Conservation (phyloP, 176 grass and related monocot species). For the Hsuehochloa calcarea region DNA sequence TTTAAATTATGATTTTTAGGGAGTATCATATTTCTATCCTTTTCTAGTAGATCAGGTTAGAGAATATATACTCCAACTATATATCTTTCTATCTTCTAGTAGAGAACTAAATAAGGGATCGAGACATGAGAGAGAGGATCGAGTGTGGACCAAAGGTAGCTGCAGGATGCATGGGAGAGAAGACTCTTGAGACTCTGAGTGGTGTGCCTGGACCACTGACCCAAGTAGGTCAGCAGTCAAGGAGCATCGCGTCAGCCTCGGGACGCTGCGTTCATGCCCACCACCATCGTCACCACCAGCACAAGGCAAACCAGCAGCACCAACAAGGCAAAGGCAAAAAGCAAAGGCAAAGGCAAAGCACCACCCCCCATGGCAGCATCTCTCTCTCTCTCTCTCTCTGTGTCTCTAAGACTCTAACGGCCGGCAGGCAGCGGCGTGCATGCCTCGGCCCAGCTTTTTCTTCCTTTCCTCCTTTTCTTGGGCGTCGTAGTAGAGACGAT, state of each 20-base stretch:
- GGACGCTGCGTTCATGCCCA: slow-evolving; percentile 18
- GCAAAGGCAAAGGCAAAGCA: not conserved
- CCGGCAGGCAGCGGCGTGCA: slow-evolving; percentile 30
- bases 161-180: not conserved
- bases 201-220: slow-evolving; percentile 17
- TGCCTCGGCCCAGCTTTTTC: slow-evolving; percentile 5
- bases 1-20: too few species aligned
- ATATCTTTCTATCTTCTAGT: too few species aligned
- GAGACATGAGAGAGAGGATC: not conserved
- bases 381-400: not conserved
- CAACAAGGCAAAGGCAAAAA: too few species aligned
- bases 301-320: not conserved
- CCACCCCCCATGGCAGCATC: not conserved
- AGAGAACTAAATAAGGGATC: too few species aligned
- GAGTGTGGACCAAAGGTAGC: not conserved
- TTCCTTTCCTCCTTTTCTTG: not conserved
- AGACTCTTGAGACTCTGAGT: not conserved
- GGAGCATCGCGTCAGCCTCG: slow-evolving; percentile 48
- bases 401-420: not conserved
- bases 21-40: too few species aligned
- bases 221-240: slow-evolving; percentile 40
- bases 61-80: too few species aligned
- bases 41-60: too few species aligned
- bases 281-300: not conserved
- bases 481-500: slow-evolving; percentile 4